Base-by-base conservation (phyloP, 192 early-diverging fungal species). In the Backusella morwellensis region DNA sequence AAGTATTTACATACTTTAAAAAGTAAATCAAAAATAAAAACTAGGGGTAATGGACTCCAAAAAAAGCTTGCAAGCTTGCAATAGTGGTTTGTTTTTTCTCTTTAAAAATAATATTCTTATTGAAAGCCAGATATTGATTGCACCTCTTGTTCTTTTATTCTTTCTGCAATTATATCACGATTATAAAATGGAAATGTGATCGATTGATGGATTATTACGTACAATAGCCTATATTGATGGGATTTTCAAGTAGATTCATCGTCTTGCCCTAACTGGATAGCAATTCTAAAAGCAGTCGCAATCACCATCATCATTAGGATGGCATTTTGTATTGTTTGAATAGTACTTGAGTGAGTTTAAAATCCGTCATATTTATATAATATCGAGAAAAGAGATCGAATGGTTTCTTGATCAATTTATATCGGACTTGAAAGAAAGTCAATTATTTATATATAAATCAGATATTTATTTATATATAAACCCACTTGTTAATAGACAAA, bases 321-420 rank as follows among this genome's bases (percentile, higher is more conserved):
- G 4, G n/a, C 19, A 4, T 29, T 29, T 63, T 2, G 23, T 29
- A 29, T 26, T 26, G 56, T 9, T 63, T 63, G 11, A 12, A 29
- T 26, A 4, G 23, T 63, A 63, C 26, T 63, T 63, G 12, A 63
- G n/a, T 29, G 56, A 63, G 56, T 63, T 63, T 63, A 11, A 63
- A 63, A 63, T 12, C 23, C 56, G 8, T 63, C 2, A 15, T 63
- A 63, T 26, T 63, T 63, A 14, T 63, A 14, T 29, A 29, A 14
- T 63, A 63, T 63, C 23, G 29, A 50, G 47, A n/a, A 50, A 63
- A 63, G 56, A 63, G 56, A 63, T 63, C 11, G 56, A 63, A 29
- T 63, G 56, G 56, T 63, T 63, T 63, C 26, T 63, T 63, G 56
- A 63, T 63, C 56, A 63, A 63, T 63, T 63, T 63, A 63, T 12